These are phyloP conservation scores for Cetradonia linearis DNA, from an alignment of 495 filamentous ascomycete genomes.

Conservation along the genomic window DNA sequence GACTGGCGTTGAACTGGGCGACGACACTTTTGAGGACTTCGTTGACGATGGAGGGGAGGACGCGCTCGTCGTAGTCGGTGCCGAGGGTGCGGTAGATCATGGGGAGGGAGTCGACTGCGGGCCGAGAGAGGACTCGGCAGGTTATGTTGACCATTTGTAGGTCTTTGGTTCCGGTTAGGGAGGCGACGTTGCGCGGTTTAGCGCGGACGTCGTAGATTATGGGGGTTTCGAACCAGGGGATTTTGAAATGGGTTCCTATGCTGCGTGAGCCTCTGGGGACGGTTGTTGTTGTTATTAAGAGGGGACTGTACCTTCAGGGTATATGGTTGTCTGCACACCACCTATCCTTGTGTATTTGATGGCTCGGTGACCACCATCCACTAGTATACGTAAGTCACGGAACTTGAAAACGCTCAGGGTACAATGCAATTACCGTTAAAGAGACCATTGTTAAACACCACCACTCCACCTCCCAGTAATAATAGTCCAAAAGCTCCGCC, in stretches of 20 bases:
- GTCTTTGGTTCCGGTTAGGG: slow-evolving; percentile 96
- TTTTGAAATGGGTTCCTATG: slow-evolving; percentile 78
- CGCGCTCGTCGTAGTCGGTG: slow-evolving; percentile 91
- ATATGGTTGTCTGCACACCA: slow-evolving; percentile 95
- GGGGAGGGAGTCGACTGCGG: slow-evolving; percentile 76
- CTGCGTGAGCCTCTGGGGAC: background rate
- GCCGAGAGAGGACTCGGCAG: slow-evolving; percentile 94
- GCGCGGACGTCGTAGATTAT: slow-evolving; percentile 96
- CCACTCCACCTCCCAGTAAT: slow-evolving; percentile 53
- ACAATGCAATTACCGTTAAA: slow-evolving; percentile 63
- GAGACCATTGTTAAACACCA: slow-evolving; percentile 69
- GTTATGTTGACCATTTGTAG: slow-evolving; percentile 99
- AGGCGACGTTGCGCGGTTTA: slow-evolving; percentile 91
- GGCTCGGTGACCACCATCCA: slow-evolving; percentile 96
- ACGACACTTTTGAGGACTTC: slow-evolving; percentile 98
- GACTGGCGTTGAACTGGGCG: slow-evolving; percentile 96
- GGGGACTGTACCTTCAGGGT: slow-evolving; percentile 65
- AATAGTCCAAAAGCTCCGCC: slow-evolving; percentile 46
- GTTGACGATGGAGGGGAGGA: slow-evolving; percentile 95
- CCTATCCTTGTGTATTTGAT: slow-evolving; percentile 95
- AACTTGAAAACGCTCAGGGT: background rate
- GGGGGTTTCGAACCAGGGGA: slow-evolving; percentile 96
- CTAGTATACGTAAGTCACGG: slow-evolving; percentile 34
- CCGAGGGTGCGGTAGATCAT: slow-evolving; percentile 96
- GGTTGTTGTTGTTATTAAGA: background rate